Evolutionary conservation across 495 filamentous ascomycete species (phyloP), one percentile per base, ranked within the genome.

Genomic region (Pseudomonodictys pantanalensis): DNA sequence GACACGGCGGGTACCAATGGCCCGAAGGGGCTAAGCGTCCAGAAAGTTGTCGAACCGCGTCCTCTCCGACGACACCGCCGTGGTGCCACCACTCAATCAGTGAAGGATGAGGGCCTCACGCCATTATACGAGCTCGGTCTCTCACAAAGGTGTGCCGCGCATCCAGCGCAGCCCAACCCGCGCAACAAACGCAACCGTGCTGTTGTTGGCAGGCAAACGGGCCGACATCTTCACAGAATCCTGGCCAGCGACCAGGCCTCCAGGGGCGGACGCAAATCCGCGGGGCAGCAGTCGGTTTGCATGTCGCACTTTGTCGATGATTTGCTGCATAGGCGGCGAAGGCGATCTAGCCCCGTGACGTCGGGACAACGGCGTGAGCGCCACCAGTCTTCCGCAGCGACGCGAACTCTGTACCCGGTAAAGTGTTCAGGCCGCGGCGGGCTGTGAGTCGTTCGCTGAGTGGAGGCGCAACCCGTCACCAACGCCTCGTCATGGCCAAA

Each of bases 401-500:
- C 38, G 32, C 32, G 38, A n/a, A n/a, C n/a, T n/a, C 38, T 15
- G 38, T 41, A 41, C 38, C 38, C 15, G 38, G 38, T 18, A 4
- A 41, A 41, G 38, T 18, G 38, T 5, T 12, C 15, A 4, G 4
- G n/a, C n/a, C 38, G 12, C 15, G 15, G 12, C 38, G 38, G 38
- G 15, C 38, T 41, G 12, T 41, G 3, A 41, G 38, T 41, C 38
- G 38, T 41, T 15, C 4, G 20, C 38, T 5, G 38, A n/a, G n/a
- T 18, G 38, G 38, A 15, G 15, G 15, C 4, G 20, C 38, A 18
- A 18, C 38, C 15, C 20, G 4, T 41, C 38, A 41, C 38, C 24
- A 25, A 45, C 56, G 56, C 46, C 56, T 46, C 47, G 56, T 47
- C 49, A 54, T 48, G 24, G 28, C 26, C 48, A 44, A 60, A 41